Evolutionary conservation across 192 early-diverging fungal species (phyloP), one percentile per base, ranked within the genome.

Genomic region (Backusella circina): DNA sequence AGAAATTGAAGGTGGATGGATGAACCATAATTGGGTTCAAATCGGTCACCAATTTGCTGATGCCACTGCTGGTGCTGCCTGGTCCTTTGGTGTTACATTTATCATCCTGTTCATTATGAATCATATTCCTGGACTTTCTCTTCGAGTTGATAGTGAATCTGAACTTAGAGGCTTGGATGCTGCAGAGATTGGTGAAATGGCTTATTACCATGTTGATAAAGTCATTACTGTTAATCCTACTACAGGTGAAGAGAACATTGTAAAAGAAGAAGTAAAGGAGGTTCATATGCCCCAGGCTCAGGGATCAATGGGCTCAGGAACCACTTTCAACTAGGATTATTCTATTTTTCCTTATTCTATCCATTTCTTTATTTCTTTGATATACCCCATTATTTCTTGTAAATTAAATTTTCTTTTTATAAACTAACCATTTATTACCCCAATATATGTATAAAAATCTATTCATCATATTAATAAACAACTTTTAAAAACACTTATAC

Each of bases 1-100:
- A 15, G 84, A 78, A 9, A 91, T 94, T 68, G 65, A 75, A 2
- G 92, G 92, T 61, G 93, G 93, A 35, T 93, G 93, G 90, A 80
- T 94, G 31, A 87, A 93, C 72, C 87, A 86, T 18, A 83, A 93
- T 80, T 94, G 91, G 92, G 89, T 92, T 76, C 96, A 96, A 81
- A 69, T 98, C 51, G 88, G 82, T 1, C 89, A 91, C 75, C 96
- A 98, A 79, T 75, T 96, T 16, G 93, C 93, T 16, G 94, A 91
- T 65, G 91, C 91, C 38, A 81, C 82, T 67, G 88, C 93, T 8
- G 91, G 91, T 71, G 86, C 90, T 16, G 75, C 76, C 7, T 97
- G 92, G 92, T 89, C 93, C 1, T 95, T 96, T 80, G 78, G 75
- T 50, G 74, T 95, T 12, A 93, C 97, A 0, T 91, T 82, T 15